Conservation (phyloP, 495 filamentous ascomycete genomes). For the Daldinia vernicosa region DNA sequence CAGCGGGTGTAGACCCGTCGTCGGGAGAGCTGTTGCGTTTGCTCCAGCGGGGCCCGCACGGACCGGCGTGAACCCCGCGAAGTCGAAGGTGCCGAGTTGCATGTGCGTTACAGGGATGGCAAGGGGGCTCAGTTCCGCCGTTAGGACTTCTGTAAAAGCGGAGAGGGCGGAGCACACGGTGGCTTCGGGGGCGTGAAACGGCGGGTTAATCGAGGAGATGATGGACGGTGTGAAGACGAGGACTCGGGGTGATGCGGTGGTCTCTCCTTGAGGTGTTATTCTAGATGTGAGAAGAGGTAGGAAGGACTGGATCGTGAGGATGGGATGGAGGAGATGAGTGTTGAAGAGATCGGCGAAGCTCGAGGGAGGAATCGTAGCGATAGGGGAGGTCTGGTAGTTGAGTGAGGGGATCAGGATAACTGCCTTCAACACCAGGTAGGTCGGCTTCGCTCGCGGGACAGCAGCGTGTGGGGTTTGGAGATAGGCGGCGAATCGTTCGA, state of each 20-base stretch:
- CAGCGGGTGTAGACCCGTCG: conserved; percentile 37
- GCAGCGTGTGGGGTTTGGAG: conserved; percentile 77
- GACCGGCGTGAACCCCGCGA: conserved; percentile 55
- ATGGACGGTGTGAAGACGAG: conserved; percentile 86
- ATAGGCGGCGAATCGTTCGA: conserved; percentile 72
- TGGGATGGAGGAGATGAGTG: conserved; percentile 89
- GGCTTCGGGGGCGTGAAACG: conserved; percentile 86
- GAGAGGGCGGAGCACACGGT: conserved; percentile 78
- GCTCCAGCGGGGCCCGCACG: conserved; percentile 22
- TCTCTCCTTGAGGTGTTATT: conserved; percentile 54
- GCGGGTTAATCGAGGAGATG: conserved; percentile 80
- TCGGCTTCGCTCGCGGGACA: conserved; percentile 73
- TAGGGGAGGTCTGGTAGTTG: conserved; percentile 75
- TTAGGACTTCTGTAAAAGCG: conserved; percentile 78
- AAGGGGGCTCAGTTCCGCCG: conserved; percentile 76
- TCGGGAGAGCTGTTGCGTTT: neutral
- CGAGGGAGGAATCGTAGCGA: conserved; percentile 82
- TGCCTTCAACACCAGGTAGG: conserved; percentile 77
- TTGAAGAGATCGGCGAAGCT: conserved; percentile 90
- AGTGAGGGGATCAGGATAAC: conserved; percentile 80
- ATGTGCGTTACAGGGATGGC: conserved; percentile 82
- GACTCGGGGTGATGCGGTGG: conserved; percentile 62
- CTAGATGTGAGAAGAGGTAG: conserved; percentile 76
- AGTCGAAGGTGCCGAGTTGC: conserved; percentile 87
- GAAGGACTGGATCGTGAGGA: conserved; percentile 86